phyloP scores from a whole-genome alignment of 345 rosid genomes.

The Hibiscus tridactylites region DNA sequence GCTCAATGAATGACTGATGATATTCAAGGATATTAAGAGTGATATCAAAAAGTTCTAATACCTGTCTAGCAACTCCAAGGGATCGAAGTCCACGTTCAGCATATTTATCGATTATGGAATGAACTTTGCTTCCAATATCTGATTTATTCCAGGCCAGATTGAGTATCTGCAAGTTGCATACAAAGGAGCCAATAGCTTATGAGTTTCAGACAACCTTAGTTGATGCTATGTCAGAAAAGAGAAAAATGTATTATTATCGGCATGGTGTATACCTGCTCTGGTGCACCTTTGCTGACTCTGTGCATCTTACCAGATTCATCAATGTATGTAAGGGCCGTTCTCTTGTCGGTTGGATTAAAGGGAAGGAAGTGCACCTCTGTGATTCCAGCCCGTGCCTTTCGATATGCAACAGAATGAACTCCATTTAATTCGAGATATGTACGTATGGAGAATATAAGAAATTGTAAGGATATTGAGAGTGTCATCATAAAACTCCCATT shows the following conservation, averaged over 20 bases:
- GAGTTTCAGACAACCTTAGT: neutral
- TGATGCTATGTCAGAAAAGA: neutral
- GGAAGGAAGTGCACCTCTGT: slow-evolving; percentile 93
- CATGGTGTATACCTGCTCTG: slow-evolving; percentile 53
- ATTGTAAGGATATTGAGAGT: too few relatives aligned
- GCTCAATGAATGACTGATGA: neutral
- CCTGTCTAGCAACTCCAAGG: slow-evolving; percentile 81
- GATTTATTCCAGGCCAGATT: slow-evolving; percentile 39
- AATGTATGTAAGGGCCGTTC: slow-evolving; percentile 78
- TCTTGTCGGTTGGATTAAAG: slow-evolving; percentile 88
- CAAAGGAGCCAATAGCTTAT: neutral
- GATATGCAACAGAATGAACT: neutral
- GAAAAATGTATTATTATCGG: neutral
- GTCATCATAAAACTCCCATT: too few relatives aligned
- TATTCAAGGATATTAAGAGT: neutral
- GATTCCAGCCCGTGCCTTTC: slow-evolving; percentile 82
- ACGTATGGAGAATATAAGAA: neutral
- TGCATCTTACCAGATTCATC: slow-evolving; percentile 70
- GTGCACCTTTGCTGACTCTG: slow-evolving; percentile 97
- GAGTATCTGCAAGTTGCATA: slow-evolving; percentile 2
- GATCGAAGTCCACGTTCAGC: slow-evolving; percentile 91
- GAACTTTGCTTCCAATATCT: slow-evolving; percentile 35
- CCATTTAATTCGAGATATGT: too few relatives aligned
- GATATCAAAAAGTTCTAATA: slow-evolving; percentile 1
- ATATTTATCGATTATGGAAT: slow-evolving; percentile 51